Conservation (phyloP, 768 basidiomycete species). For the Rhodosporidiobolus sp. region DNA sequence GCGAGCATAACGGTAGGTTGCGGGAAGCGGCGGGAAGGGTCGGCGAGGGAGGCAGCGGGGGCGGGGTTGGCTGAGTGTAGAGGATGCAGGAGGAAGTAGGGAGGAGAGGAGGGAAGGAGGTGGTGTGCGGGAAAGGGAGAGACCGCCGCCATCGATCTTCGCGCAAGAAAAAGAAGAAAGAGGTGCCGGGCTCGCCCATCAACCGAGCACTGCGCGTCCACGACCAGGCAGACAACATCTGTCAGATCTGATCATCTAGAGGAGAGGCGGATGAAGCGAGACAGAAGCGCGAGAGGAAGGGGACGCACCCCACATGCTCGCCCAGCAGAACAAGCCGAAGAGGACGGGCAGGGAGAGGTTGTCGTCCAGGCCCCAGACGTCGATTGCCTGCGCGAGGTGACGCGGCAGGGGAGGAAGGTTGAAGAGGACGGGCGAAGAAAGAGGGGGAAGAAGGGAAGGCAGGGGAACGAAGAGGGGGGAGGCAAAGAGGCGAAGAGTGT, state of each 20-base stretch:
- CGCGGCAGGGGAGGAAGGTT: background rate
- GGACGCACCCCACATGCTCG: slow-evolving; percentile 30
- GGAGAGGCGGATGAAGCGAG: no score
- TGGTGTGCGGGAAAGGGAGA: no score
- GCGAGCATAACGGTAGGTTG: no score
- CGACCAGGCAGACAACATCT: no score
- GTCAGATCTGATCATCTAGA: no score
- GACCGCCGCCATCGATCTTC: no score
- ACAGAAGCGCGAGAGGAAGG: background rate
- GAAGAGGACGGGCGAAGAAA: background rate
- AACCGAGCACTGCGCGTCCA: slow-evolving; percentile 13
- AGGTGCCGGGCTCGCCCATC: background rate
- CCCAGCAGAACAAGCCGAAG: slow-evolving; percentile 37
- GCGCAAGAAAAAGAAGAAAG: background rate
- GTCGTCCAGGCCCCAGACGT: slow-evolving; percentile 44
- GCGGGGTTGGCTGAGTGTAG: background rate
- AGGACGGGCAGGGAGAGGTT: slow-evolving; percentile 43
- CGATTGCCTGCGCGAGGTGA: slow-evolving; percentile 44
- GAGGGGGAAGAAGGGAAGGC: background rate
- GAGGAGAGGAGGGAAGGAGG: background rate
- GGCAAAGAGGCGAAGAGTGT: background rate
- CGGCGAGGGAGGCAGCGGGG: no score
- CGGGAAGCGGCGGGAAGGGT: no score
- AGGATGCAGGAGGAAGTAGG: background rate
- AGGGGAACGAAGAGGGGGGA: no score